A percentile compares a stretch with the other conserved stretches of the same genome.
These are phyloP conservation scores for Tuber aestivum DNA, from an alignment of 495 filamentous ascomycete genomes.

Conservation along the genomic window DNA sequence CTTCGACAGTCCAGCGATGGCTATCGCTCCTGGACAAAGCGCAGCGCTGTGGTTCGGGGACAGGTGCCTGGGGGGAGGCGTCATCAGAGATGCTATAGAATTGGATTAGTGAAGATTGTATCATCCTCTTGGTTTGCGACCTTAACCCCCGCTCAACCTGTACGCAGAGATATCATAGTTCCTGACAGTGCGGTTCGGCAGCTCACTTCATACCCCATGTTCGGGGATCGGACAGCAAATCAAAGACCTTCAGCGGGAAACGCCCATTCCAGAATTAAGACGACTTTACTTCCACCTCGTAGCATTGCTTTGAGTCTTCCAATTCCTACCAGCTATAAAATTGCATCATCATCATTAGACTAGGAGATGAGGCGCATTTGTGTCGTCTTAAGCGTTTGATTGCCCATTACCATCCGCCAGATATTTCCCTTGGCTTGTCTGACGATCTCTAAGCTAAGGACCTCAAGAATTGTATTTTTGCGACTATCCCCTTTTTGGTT, in stretches of 20 bases:
- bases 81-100: conserved; percentile 32
- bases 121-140: not conserved
- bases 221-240: not conserved
- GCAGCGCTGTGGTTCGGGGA: conserved; percentile 39
- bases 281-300: not conserved
- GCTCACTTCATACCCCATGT: not conserved
- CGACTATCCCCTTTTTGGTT: not conserved
- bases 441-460: not conserved
- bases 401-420: not conserved
- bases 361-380: not conserved
- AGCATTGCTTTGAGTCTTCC: not conserved
- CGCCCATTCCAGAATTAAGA: not conserved
- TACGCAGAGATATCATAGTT: not conserved
- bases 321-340: not conserved
- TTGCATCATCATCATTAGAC: not conserved
- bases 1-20: conserved; percentile 34
- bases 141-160: not conserved
- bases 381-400: not conserved
- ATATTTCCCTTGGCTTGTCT: not conserved
- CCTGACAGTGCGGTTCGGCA: not conserved
- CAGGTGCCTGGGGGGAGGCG: conserved; percentile 39
- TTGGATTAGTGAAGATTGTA: conserved; percentile 13
- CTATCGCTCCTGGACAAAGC: conserved; percentile 36
- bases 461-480: not conserved
- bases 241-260: not conserved